A percentile compares a stretch with the other conserved stretches of the same genome.
phyloP scores from a whole-genome alignment of 106 monocot genomes.

The Narthecium ossifragum region DNA sequence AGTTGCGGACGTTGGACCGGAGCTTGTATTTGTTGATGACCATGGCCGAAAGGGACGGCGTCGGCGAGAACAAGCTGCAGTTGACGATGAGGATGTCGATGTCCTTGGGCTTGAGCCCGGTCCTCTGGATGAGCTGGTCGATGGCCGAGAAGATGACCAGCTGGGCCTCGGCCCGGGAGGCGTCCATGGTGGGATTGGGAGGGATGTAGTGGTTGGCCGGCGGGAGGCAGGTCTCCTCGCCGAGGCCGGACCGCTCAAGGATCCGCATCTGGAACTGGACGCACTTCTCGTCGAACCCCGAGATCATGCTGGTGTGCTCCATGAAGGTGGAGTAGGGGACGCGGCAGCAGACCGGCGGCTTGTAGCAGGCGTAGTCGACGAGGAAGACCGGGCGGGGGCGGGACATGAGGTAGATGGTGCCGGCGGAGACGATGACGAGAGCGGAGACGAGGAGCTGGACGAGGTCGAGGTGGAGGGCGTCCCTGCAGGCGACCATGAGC shows the following conservation, averaged over 20 bases:
- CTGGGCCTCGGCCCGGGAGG: conserved; percentile 19
- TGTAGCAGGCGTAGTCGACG: conserved; percentile 23
- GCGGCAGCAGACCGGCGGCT: conserved; percentile 13
- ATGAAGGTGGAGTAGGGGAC: conserved; percentile 23
- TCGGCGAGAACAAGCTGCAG: conserved; percentile 25
- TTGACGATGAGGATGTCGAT: conserved; percentile 22
- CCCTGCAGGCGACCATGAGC: not conserved
- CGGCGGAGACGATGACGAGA: not conserved
- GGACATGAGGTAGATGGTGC: conserved; percentile 12
- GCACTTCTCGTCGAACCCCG: conserved; percentile 9
- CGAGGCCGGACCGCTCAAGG: conserved; percentile 23
- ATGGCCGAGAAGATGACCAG: conserved; percentile 24
- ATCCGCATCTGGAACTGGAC: conserved; percentile 29
- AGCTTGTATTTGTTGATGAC: conserved; percentile 19
- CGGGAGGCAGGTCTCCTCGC: conserved; percentile 21
- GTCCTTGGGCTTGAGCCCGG: conserved; percentile 6
- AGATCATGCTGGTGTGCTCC: conserved; percentile 11
- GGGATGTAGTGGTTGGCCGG: conserved; percentile 21
- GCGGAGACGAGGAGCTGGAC: conserved; percentile 1
- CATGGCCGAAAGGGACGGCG: conserved; percentile 22
- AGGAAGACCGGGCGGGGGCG: conserved; percentile 15
- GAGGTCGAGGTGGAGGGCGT: not conserved
- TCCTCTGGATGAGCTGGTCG: conserved; percentile 11
- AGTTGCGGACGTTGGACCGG: conserved; percentile 11
- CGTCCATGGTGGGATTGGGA: conserved; percentile 6